Conservation (phyloP, 306 rosid genomes). For the Corylus avellana region DNA sequence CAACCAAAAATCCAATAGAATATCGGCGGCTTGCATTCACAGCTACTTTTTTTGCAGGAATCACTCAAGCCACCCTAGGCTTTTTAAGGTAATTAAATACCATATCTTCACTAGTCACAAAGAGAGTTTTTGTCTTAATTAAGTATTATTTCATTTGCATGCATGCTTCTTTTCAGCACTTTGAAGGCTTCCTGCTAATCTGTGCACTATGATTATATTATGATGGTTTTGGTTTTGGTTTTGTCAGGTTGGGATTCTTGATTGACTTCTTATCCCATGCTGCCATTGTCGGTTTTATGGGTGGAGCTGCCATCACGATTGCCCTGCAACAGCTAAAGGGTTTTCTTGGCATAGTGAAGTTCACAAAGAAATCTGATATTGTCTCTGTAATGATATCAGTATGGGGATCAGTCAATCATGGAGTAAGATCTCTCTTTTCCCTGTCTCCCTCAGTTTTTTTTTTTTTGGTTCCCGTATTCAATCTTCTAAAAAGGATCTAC, state of each 20-base stretch:
- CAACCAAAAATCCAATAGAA: constrained; percentile 40
- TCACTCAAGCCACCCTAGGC: constrained; percentile 92
- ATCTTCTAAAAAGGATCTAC: neutral
- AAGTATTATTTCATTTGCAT: constrained; percentile 12
- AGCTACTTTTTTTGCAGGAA: constrained; percentile 94
- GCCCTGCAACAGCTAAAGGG: constrained; percentile 98
- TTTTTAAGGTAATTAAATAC: constrained; percentile 55
- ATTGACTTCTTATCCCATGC: constrained; percentile 96
- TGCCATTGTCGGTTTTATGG: constrained; percentile 98
- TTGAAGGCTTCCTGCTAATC: constrained; percentile 6
- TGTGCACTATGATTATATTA: neutral
- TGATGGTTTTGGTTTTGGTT: neutral
- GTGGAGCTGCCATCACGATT: constrained; percentile 97
- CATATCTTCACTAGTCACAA: neutral
- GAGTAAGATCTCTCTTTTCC: constrained; percentile 52
- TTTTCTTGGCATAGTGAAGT: constrained; percentile 72
- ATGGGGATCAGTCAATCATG: constrained; percentile 64
- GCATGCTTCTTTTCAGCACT: neutral
- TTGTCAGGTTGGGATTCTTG: constrained; percentile 86
- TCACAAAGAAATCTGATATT: constrained; percentile 75
- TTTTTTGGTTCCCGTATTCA: neutral
- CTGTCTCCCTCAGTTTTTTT: constrained; percentile 3
- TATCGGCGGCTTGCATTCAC: constrained; percentile 88
- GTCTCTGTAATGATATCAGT: constrained; percentile 73
- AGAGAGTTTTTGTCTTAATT: constrained; percentile 6